A percentile compares a stretch with the other conserved stretches of the same genome.
Conservation (phyloP, 352 stramenopile genomes). For the Globisporangium solare region DNA sequence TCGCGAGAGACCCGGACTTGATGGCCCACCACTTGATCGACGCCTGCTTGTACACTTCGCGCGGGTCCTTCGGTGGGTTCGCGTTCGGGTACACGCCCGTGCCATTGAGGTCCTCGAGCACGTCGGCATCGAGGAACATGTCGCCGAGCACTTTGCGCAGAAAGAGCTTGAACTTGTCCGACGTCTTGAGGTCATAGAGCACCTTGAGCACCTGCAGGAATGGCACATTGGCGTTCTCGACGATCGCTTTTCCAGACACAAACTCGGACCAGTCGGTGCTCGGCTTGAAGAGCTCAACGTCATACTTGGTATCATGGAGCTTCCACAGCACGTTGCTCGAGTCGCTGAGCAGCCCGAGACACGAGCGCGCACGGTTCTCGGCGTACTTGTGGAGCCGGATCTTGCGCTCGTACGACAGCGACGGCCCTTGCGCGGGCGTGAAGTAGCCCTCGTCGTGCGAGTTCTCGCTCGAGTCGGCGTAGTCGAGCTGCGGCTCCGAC, state of each 20-base stretch:
- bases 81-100: slow-evolving; percentile 75
- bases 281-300: slow-evolving; percentile 80
- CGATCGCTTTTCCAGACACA: slow-evolving; percentile 75
- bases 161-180: slow-evolving; percentile 83
- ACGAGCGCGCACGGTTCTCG: slow-evolving; percentile 79
- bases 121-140: slow-evolving; percentile 78
- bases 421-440: slow-evolving; percentile 54
- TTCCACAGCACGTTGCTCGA: slow-evolving; percentile 80
- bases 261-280: slow-evolving; percentile 87
- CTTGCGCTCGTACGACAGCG: slow-evolving; percentile 81
- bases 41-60: slow-evolving; percentile 83
- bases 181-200: slow-evolving; percentile 81
- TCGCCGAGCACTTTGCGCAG: slow-evolving; percentile 78
- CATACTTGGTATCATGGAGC: slow-evolving; percentile 72
- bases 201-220: slow-evolving; percentile 83
- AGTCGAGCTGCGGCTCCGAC: slow-evolving; percentile 31
- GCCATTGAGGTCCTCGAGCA: slow-evolving; percentile 79
- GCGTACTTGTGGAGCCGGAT: slow-evolving; percentile 83
- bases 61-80: slow-evolving; percentile 57
- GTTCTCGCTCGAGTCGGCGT: slow-evolving; percentile 65
- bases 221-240: slow-evolving; percentile 58
- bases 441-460: slow-evolving; percentile 58
- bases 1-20: slow-evolving; percentile 72
- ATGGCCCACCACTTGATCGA: slow-evolving; percentile 88
- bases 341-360: slow-evolving; percentile 62